Conservation (phyloP, 2,329 filamentous ascomycete genomes). For the Xylaria sp. region DNA sequence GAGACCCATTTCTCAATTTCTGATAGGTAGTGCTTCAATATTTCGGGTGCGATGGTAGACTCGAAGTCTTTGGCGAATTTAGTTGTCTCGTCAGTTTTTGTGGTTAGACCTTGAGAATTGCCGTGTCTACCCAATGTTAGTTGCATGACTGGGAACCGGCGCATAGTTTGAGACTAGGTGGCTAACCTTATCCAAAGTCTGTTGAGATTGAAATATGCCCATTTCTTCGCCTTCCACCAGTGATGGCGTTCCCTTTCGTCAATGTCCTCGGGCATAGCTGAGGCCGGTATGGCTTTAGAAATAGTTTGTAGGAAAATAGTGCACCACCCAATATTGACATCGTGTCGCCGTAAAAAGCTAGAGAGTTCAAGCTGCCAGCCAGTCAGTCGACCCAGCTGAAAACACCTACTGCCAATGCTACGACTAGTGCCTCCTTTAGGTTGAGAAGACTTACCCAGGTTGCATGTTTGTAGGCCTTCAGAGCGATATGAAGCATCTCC, state of each 20-base stretch:
- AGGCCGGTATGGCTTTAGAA: conserved; percentile 82
- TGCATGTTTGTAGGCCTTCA: conserved; percentile 98
- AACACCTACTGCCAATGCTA: background rate
- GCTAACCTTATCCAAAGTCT: conserved; percentile 86
- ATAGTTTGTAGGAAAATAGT: conserved; percentile 93
- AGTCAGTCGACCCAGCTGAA: conserved; percentile 34
- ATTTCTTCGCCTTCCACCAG: conserved; percentile 99
- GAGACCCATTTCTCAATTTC: conserved; percentile 98
- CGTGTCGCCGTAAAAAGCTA: conserved; percentile 78
- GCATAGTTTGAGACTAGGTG: background rate
- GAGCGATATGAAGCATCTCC: conserved; percentile 93
- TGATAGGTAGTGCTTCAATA: conserved; percentile 91
- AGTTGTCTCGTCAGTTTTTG: conserved; percentile 80
- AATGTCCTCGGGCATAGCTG: conserved; percentile 79
- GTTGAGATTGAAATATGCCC: conserved; percentile 98
- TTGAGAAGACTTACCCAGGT: conserved; percentile 77
- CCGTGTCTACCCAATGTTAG: conserved; percentile 75
- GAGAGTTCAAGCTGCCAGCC: conserved; percentile 85
- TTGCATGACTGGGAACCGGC: conserved; percentile 23
- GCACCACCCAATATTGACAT: conserved; percentile 93
- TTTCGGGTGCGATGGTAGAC: conserved; percentile 90
- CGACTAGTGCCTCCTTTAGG: background rate
- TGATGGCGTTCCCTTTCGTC: conserved; percentile 92
- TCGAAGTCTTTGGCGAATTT: conserved; percentile 92
- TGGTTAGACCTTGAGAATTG: conserved; percentile 80